phyloP scores from a whole-genome alignment of 2,329 filamentous ascomycete genomes.

The Epichloe elymi region DNA sequence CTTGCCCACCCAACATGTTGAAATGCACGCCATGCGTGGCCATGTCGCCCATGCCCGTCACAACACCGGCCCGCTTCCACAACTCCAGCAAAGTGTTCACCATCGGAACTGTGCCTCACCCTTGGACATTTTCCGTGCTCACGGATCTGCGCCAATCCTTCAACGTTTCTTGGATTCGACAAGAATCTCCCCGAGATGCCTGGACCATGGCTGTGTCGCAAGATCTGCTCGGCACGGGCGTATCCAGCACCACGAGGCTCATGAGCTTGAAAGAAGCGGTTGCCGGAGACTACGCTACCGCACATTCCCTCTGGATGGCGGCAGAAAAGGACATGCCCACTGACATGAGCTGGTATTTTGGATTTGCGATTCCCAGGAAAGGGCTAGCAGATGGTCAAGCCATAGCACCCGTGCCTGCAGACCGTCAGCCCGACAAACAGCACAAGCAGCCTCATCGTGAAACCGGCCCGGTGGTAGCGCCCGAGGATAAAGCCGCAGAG shows the following conservation, averaged over 20 bases:
- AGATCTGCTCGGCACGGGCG: constrained; percentile 49
- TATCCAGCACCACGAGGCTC: constrained; percentile 49
- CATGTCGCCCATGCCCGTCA: constrained; percentile 50
- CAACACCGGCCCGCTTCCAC: constrained; percentile 52
- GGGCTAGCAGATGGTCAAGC: constrained; percentile 28
- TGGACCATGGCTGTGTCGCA: constrained; percentile 67
- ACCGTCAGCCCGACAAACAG: constrained; percentile 10
- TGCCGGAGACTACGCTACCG: constrained; percentile 50
- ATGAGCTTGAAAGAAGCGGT: constrained; percentile 71
- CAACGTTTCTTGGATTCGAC: constrained; percentile 51
- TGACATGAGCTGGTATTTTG: constrained; percentile 83
- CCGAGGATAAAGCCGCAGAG: constrained; percentile 42
- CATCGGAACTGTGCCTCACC: constrained; percentile 81
- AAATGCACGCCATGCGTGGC: constrained; percentile 61
- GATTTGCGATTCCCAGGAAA: constrained; percentile 60
- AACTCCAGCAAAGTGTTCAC: constrained; percentile 65
- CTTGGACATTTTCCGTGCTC: constrained; percentile 67
- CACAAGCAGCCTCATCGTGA: constrained; percentile 19
- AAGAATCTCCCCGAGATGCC: constrained; percentile 57
- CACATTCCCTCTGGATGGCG: constrained; percentile 67
- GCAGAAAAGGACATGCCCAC: constrained; percentile 50
- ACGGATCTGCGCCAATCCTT: constrained; percentile 47
- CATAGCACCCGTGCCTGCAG: constrained; percentile 12
- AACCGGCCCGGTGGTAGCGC: constrained; percentile 36
- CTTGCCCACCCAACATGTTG: constrained; percentile 71